phyloP scores from a whole-genome alignment of 768 basidiomycete species.

The Xerocomellus amylosporus region DNA sequence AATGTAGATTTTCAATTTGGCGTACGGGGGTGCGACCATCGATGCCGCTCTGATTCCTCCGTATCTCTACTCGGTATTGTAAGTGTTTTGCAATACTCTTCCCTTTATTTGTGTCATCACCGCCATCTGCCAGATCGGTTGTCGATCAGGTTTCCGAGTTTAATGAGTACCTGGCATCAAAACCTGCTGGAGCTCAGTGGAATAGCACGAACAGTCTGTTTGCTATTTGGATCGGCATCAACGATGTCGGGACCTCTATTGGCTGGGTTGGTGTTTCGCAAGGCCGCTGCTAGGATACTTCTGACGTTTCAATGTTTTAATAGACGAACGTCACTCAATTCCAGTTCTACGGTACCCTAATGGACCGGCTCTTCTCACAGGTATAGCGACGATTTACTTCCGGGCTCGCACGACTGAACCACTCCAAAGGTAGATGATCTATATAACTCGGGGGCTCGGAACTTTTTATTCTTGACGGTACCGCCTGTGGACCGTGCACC shows the following conservation, averaged over 20 bases:
- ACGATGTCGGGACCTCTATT: conserved; percentile 44
- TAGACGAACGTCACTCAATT: conserved; percentile 24
- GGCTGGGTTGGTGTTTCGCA: conserved; percentile 17
- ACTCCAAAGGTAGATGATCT: conserved; percentile 18
- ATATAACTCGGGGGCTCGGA: conserved; percentile 48
- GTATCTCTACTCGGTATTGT: conserved; percentile 49
- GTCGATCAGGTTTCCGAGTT: conserved; percentile 63
- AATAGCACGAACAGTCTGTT: conserved; percentile 55
- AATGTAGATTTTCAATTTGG: conserved; percentile 58
- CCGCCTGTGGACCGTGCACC: conserved; percentile 59
- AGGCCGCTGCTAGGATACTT: neutral
- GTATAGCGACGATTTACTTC: conserved; percentile 3
- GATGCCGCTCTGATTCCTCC: conserved; percentile 55
- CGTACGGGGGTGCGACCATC: conserved; percentile 66
- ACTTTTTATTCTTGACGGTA: conserved; percentile 62
- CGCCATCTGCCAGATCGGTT: conserved; percentile 13
- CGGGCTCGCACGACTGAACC: neutral
- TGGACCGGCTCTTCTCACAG: conserved; percentile 29
- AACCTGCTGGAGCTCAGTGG: conserved; percentile 56
- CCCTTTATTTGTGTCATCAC: neutral
- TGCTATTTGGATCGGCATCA: conserved; percentile 70
- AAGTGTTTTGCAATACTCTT: conserved; percentile 31
- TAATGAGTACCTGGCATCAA: conserved; percentile 42
- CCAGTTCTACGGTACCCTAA: conserved; percentile 25
- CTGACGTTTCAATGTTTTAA: neutral